Evolutionary conservation across 2,329 filamentous ascomycete species (phyloP), one percentile per base, ranked within the genome.

Genomic region (Colletotrichum sp.): DNA sequence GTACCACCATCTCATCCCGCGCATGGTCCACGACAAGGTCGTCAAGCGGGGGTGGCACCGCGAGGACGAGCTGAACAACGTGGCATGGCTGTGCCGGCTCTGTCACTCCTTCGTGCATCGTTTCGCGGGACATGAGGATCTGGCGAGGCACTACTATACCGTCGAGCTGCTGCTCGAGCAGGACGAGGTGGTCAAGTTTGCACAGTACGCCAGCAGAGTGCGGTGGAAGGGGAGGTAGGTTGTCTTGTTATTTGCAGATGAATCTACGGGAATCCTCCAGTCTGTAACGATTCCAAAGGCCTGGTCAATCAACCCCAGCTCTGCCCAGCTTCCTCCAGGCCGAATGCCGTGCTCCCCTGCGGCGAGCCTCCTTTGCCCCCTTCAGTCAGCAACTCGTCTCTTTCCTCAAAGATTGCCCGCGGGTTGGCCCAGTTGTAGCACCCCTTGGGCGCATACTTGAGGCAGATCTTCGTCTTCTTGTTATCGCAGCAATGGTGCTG

Each of bases 1-100:
- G 1, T 98, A 97, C 82, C 95, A 98, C 82, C 95, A 98, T 85
- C 87, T 98, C 59, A 96, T 98, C 70, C 95, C 95, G n/a, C 90
- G 92, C 55, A 90, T 91, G 59, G 92, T 95, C 75, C 95, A 98
- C 84, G 92, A 90, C 9, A 95, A 95, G 82, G 95, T 91, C 5
- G 83, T 95, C 52, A 95, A 94, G 87, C 88, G 95, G 57, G 94
- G 94, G 2, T 98, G 95, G 95, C 94, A 96, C 86, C 89, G 90
- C 5, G 91, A 92, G 77, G 94, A 95, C 83, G 91, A 92, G 85
- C 83, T 98, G 83, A 92, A 95, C 80, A 95, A 92, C 82, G 95
- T 97, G 24, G 95, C 95, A 15, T 98, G 95, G 95, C 85, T 98
- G 79, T 98, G 95, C 84, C 89, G 95, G 66, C 94, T 95, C 4